phyloP scores from a whole-genome alignment of 495 filamentous ascomycete species.

The Beverwykella pulmonaria region DNA sequence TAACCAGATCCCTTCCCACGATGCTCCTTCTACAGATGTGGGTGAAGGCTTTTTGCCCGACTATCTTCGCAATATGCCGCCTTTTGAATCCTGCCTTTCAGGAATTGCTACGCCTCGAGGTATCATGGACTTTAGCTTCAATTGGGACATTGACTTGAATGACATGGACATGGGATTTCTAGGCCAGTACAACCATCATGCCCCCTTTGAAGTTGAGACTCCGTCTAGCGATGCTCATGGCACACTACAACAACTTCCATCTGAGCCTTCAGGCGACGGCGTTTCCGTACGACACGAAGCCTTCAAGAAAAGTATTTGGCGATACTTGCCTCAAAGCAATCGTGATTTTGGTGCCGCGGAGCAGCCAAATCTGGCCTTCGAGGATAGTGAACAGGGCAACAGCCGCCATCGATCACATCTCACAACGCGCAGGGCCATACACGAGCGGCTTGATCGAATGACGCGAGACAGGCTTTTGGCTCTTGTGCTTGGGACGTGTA shows the following conservation, averaged over 20 bases:
- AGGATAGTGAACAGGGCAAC: constrained; percentile 41
- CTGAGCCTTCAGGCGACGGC: not conserved
- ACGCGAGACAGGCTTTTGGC: constrained; percentile 5
- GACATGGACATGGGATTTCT: constrained; percentile 63
- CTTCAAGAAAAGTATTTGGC: constrained; percentile 56
- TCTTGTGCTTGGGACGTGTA: not conserved
- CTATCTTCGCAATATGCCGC: constrained; percentile 7
- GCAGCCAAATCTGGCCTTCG: constrained; percentile 58
- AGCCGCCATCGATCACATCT: constrained; percentile 33
- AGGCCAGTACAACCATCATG: constrained; percentile 58
- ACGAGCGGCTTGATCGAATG: constrained; percentile 44
- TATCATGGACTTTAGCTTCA: constrained; percentile 53
- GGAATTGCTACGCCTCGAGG: constrained; percentile 41
- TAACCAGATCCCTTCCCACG: not conserved
- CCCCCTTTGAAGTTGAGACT: constrained; percentile 42
- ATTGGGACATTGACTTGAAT: constrained; percentile 61
- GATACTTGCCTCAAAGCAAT: constrained; percentile 54
- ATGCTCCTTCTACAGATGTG: not conserved
- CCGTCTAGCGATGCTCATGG: constrained; percentile 10
- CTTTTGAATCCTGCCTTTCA: constrained; percentile 3
- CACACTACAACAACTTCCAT: constrained; percentile 8
- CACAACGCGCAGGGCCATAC: constrained; percentile 43
- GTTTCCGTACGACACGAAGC: constrained; percentile 46
- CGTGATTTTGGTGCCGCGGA: constrained; percentile 57
- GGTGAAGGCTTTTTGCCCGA: not conserved